Evolutionary conservation across 129 eudicot species (phyloP), one percentile per base, ranked within the genome.

Genomic region (Pulicaria dysenterica): DNA sequence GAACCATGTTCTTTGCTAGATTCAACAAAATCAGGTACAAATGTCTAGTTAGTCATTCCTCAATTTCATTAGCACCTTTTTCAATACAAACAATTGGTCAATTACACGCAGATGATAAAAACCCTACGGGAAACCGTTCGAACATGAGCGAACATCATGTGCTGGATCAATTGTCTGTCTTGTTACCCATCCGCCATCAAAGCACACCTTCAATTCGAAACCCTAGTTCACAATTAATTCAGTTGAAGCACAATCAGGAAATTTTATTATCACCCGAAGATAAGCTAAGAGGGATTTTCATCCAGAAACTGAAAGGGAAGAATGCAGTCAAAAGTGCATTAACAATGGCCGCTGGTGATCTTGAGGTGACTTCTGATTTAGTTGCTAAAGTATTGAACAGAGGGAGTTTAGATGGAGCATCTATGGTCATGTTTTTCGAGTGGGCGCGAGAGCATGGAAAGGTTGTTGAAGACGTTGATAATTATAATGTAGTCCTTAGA

Each of bases 351-450:
- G 87, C 76, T n/a, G 86, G 76, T 15, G 83, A 88, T 41, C 68
- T 82, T 8, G 81, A 86, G 61, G 37, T 85, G 15, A 79, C 59
- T 41, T 10, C 45, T 42, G 89, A 86, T 36, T 36, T 90, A 44
- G 79, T 94, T 79, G 81, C 82, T 48, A 87, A 84, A 50, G 98
- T 94, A 1, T 71, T 94, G 48, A 85, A 90, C 36, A 77, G 70
- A 62, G 96, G 98, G 41, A 79, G 70, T 53, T 84, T 94, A 73
- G 72, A 84, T 55, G 93, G 93, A 37, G 81, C 75, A 19, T 50
- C 77, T 11, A 94, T 94, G 89, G 87, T 90, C 63, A 31, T 57
- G 76, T 73, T 94, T 45, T 94, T 94, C 51, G 72, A 94, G 73
- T 94, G 98, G 98, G 98, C 91, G 4, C 65, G 77, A 6, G 81